Conservation (phyloP, 2,329 filamentous ascomycete genomes). For the Scopulariopsis brevicaulis region DNA sequence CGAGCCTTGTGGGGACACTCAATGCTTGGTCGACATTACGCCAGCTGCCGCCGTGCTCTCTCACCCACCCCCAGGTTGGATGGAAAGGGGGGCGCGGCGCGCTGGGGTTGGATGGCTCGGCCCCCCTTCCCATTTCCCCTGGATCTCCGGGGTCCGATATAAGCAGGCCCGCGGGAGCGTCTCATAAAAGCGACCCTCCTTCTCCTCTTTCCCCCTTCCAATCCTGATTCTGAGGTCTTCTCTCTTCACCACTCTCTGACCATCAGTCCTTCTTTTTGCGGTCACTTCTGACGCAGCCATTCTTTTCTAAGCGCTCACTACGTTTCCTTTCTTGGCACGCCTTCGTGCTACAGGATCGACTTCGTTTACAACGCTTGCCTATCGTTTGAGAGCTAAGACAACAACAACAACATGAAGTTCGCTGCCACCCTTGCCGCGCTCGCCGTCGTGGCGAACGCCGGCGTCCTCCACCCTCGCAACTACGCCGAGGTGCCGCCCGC, state of each 20-base stretch:
- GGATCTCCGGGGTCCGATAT: constrained; percentile 1
- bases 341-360: constrained; percentile 7
- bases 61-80: neutral
- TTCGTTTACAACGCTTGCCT: neutral
- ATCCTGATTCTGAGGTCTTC: constrained; percentile 7
- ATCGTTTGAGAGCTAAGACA: neutral
- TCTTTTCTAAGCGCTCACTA: constrained; percentile 13
- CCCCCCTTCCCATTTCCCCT: neutral
- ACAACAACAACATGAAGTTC: constrained; percentile 35
- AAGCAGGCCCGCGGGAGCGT: neutral
- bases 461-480: constrained; percentile 17
- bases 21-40: neutral
- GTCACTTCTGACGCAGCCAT: constrained; percentile 13
- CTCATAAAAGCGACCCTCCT: neutral
- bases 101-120: neutral
- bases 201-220: constrained; percentile 6
- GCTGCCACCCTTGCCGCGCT: constrained; percentile 30
- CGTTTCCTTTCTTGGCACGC: constrained; percentile 7
- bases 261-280: constrained; percentile 12
- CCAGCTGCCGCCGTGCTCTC: neutral
- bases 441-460: constrained; percentile 27
- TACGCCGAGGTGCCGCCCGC: constrained; percentile 13
- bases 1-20: neutral
- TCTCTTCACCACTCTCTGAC: constrained; percentile 5
- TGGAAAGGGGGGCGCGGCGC: neutral